Conservation (phyloP, 768 basidiomycete species). For the Saitozyma podzolica region DNA sequence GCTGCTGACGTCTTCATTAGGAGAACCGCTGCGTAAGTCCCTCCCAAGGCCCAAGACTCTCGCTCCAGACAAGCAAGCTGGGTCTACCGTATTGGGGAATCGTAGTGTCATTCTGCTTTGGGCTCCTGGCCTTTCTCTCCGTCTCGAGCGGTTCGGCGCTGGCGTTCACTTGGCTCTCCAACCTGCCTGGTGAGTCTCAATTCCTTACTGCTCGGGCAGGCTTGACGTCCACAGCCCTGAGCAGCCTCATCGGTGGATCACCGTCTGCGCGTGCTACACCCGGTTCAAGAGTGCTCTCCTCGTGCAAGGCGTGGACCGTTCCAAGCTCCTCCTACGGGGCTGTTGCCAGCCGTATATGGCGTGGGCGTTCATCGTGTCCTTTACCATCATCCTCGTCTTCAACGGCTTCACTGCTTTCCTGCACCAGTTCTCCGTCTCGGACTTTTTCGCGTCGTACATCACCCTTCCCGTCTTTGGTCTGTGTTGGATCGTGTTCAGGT, state of each 20-base stretch:
- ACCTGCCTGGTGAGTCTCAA: background rate
- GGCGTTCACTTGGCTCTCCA: conserved; percentile 8
- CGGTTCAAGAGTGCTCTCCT: conserved; percentile 82
- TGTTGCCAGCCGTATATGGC: conserved; percentile 32
- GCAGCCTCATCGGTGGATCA: conserved; percentile 69
- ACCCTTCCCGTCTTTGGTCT: conserved; percentile 61
- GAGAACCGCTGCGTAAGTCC: background rate
- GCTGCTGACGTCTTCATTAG: conserved; percentile 1
- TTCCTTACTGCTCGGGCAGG: too few relatives aligned
- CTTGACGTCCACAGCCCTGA: background rate
- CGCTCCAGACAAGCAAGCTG: conserved; percentile 7
- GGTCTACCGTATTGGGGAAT: conserved; percentile 9
- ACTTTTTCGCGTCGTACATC: conserved; percentile 61
- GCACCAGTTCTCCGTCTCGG: conserved; percentile 56
- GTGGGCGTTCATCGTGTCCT: conserved; percentile 29
- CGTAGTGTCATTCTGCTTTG: background rate
- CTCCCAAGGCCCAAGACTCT: conserved; percentile 2
- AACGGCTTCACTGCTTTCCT: conserved; percentile 7
- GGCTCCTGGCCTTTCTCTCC: conserved; percentile 1
- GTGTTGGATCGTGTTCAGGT: conserved; percentile 5
- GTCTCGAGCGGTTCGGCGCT: conserved; percentile 37
- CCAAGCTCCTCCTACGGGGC: conserved; percentile 9
- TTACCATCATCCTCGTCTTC: background rate
- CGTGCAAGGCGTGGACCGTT: conserved; percentile 64
- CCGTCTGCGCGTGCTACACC: conserved; percentile 71